phyloP scores from a whole-genome alignment of 2,329 filamentous ascomycete species.

The Fusarium newnesense region DNA sequence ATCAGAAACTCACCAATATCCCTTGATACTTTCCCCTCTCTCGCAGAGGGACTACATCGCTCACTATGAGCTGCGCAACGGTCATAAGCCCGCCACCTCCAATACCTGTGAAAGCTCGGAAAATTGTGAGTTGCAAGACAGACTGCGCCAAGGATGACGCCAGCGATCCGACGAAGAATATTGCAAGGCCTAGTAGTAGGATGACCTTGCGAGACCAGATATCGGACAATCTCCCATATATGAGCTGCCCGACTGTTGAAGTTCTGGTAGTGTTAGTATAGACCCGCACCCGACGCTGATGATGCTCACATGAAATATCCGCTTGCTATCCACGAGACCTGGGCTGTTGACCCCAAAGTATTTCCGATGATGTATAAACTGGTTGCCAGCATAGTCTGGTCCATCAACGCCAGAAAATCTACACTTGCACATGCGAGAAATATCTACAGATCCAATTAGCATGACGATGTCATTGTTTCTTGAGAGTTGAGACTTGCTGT shows the following conservation, averaged over 20 bases:
- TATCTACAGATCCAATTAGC: constrained; percentile 52
- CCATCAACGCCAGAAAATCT: constrained; percentile 65
- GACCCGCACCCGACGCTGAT: neutral
- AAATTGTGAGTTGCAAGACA: constrained; percentile 53
- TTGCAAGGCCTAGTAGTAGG: constrained; percentile 50
- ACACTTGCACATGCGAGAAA: constrained; percentile 67
- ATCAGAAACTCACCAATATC: constrained; percentile 52
- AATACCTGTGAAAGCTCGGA: constrained; percentile 59
- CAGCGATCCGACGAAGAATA: constrained; percentile 57
- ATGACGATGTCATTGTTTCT: rapidly evolving
- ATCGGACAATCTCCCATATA: constrained; percentile 58
- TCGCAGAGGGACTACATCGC: constrained; percentile 75
- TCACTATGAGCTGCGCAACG: constrained; percentile 75
- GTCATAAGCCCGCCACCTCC: constrained; percentile 79
- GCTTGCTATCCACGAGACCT: constrained; percentile 65
- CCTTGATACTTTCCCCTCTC: constrained; percentile 81
- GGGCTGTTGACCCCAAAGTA: constrained; percentile 58
- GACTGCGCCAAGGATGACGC: constrained; percentile 55
- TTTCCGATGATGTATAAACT: constrained; percentile 66
- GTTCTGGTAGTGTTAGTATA: constrained; percentile 44
- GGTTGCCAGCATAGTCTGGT: constrained; percentile 66
- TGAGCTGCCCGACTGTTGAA: constrained; percentile 58
- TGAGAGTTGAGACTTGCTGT: constrained; percentile 51
- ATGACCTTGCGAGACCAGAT: constrained; percentile 59
- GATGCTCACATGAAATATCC: constrained; percentile 64